Evolutionary conservation across 2,329 filamentous ascomycete genomes (phyloP).

Genomic region (Scedosporium apiospermum): DNA sequence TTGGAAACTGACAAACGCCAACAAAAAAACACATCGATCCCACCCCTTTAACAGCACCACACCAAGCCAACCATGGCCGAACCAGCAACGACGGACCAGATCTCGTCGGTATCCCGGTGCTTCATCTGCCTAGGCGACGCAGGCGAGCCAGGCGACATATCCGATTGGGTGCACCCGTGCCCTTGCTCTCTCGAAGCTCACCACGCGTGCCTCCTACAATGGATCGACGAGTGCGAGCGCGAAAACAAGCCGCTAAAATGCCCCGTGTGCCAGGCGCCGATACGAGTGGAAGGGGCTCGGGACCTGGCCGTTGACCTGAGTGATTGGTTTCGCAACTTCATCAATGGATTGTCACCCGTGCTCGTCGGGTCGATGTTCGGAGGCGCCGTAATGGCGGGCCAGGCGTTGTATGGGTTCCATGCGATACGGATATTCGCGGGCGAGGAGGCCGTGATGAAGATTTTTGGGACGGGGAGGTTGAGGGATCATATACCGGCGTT

Average conservation of each 20-base stretch:
- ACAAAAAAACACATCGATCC: no score
- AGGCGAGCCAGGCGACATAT: constrained; percentile 34
- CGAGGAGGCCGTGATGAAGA: constrained; percentile 30
- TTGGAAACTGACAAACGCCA: not conserved
- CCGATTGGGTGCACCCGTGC: constrained; percentile 76
- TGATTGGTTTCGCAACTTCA: constrained; percentile 44
- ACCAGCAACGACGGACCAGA: not conserved
- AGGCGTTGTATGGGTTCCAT: constrained; percentile 42
- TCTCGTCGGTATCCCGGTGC: constrained; percentile 29
- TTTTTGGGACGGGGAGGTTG: constrained; percentile 23
- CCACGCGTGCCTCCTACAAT: constrained; percentile 80
- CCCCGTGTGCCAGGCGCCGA: constrained; percentile 80
- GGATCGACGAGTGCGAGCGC: constrained; percentile 82
- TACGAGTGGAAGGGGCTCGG: constrained; percentile 64
- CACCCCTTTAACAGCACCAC: not conserved
- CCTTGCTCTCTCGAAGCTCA: constrained; percentile 86
- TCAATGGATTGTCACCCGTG: constrained; percentile 48
- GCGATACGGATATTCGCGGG: constrained; percentile 45
- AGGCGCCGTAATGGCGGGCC: constrained; percentile 39
- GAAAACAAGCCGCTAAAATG: constrained; percentile 62
- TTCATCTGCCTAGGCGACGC: constrained; percentile 56
- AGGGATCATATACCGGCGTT: constrained; percentile 10
- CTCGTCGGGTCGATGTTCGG: constrained; percentile 43
- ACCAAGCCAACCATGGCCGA: not conserved
- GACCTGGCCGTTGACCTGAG: constrained; percentile 63